These are phyloP conservation scores for Picea engelmannii DNA, from an alignment of 83 land plant genomes.

Conservation along the genomic window DNA sequence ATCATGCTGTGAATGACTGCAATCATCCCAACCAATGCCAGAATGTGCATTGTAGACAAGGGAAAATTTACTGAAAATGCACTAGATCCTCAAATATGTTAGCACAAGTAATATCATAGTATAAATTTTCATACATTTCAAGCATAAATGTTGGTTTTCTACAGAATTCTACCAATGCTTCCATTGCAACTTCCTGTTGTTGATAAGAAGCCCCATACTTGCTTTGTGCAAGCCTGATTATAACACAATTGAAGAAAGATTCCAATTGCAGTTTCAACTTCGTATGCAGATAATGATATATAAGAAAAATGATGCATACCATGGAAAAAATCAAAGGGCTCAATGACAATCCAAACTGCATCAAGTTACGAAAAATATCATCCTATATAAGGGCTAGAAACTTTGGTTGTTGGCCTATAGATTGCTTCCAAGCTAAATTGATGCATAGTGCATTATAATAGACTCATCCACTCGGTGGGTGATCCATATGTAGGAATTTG, in stretches of 20 bases:
- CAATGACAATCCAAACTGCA: constrained; percentile 95
- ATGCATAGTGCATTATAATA: no score
- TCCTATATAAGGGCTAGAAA: constrained; percentile 82
- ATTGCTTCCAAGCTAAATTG: constrained; percentile 1
- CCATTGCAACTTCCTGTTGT: constrained; percentile 99
- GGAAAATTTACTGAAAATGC: constrained; percentile 98
- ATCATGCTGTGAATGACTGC: constrained; percentile 98
- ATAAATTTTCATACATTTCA: constrained; percentile 98
- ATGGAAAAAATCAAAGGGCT: constrained; percentile 89
- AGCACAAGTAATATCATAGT: constrained; percentile 93
- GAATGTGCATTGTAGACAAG: constrained; percentile 90
- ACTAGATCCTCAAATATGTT: constrained; percentile 97
- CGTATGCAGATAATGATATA: constrained; percentile 83
- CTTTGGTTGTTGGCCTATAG: constrained; percentile 77
- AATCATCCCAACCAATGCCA: constrained; percentile 93
- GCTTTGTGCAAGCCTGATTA: constrained; percentile 89
- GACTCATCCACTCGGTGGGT: no score
- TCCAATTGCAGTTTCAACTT: constrained; percentile 94
- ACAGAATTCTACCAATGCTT: constrained; percentile 96
- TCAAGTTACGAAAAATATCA: constrained; percentile 90
- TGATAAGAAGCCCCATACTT: constrained; percentile 88
- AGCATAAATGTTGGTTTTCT: constrained; percentile 93
- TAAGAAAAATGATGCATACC: constrained; percentile 95
- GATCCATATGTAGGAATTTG: no score
- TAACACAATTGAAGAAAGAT: constrained; percentile 92